phyloP scores from a whole-genome alignment of 1,284 basidiomycete species.

The Grifola frondosa region DNA sequence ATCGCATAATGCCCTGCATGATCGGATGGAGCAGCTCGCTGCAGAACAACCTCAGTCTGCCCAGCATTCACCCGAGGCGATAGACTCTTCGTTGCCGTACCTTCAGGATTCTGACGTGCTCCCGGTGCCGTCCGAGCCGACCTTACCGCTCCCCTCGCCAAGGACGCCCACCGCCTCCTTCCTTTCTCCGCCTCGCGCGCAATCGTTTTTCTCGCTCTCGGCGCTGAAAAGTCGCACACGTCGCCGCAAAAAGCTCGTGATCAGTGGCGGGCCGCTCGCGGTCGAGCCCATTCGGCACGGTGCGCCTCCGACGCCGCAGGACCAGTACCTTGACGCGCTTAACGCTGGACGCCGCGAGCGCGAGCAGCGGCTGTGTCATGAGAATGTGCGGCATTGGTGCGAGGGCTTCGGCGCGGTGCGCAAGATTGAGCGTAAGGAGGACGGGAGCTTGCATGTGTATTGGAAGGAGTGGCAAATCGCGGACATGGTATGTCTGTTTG shows the following conservation, averaged over 20 bases:
- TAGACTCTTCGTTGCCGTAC: conserved; percentile 6
- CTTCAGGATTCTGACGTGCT: conserved; percentile 16
- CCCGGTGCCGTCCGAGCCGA: conserved; percentile 23
- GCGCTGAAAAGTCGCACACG: conserved; percentile 19
- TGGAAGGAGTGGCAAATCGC: conserved; percentile 33
- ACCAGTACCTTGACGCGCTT: conserved; percentile 4
- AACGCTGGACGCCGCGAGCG: conserved; percentile 13
- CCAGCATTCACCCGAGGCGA: too few relatives aligned
- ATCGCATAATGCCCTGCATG: too few relatives aligned
- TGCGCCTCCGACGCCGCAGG: conserved; percentile 3
- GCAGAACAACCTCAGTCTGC: too few relatives aligned
- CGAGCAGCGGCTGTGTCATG: conserved; percentile 21
- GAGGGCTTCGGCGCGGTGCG: conserved; percentile 28
- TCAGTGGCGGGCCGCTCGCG: conserved; percentile 21
- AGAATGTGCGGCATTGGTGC: conserved; percentile 30
- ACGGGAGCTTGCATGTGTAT: conserved; percentile 31
- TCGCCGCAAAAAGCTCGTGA: conserved; percentile 31
- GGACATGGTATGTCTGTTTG: conserved; percentile 25
- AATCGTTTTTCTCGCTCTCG: conserved; percentile 27
- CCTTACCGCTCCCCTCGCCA: conserved; percentile 30
- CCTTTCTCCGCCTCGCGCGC: conserved; percentile 25
- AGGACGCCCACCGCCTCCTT: conserved; percentile 28
- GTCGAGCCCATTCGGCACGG: conserved; percentile 6
- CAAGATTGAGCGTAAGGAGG: conserved; percentile 27
- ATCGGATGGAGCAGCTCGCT: too few relatives aligned